Evolutionary conservation across 352 stramenopile genomes (phyloP), one percentile per base, ranked within the genome.

Genomic region (Globisporangium rhizosaccharum): DNA sequence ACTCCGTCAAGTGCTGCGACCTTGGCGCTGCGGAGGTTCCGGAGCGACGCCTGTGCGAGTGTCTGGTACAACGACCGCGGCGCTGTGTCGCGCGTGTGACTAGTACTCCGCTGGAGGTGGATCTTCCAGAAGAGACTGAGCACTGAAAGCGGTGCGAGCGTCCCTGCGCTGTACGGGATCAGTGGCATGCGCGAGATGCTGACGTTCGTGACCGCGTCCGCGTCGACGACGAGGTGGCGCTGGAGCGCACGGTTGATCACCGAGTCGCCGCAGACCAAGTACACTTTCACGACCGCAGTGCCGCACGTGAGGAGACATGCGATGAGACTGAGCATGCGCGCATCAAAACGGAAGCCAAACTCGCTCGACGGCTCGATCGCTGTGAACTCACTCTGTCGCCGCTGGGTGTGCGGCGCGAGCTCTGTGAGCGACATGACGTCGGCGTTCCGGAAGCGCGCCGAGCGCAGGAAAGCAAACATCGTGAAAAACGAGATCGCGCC

Each of bases 81-180:
- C 30, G 9, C 30, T 36, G 30, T 8, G 30, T 3, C 30, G 4
- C 30, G 30, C 30, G 30, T 36, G 30, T 36, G 30, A 36, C 45
- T 30, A 14, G 46, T 20, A 25, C 30, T 36, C 3, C 30, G 33
- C 11, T n/a, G 28, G 44, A 26, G 8, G n/a, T 49, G 10, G 44
- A 49, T 28, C 17, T 28, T 49, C 61, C 66, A 72, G 44, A 64
- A 69, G 25, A 68, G 50, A n/a, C 57, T 48, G 12, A 72, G 51
- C 53, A 45, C 57, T 15, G 61, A 36, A 0, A 48, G 28, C 20
- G 61, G 42, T 14, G 42, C 63, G 7, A 69, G 47, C 14, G 42
- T 47, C 5, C 51, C 62, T 2, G 51, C 51, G 11, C 57, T 66
- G 51, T 59, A 59, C n/a, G 57, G 66, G 1, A 72, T 37, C 41